Conservation (phyloP, 2,329 filamentous ascomycete genomes). For the Microdochium bolleyi region DNA sequence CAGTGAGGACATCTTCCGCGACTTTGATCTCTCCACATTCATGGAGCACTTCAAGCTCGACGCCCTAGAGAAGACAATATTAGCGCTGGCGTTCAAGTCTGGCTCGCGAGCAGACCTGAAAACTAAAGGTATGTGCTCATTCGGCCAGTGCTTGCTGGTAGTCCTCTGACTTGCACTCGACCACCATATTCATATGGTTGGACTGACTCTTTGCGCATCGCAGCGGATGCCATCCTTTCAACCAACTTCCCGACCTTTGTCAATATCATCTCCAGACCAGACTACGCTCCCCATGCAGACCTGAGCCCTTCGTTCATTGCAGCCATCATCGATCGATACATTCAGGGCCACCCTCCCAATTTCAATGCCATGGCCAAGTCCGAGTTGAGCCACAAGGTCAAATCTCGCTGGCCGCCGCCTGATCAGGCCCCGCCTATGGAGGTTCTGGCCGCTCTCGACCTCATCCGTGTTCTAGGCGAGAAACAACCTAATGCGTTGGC, state of each 20-base stretch:
- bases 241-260: conserved; percentile 73
- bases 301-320: conserved; percentile 65
- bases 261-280: conserved; percentile 62
- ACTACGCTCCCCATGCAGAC: conserved; percentile 56
- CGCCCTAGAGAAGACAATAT: conserved; percentile 75
- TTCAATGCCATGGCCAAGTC: conserved; percentile 70
- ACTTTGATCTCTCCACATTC: conserved; percentile 93
- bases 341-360: conserved; percentile 78
- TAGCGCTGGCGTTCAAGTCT: conserved; percentile 82
- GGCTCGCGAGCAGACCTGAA: conserved; percentile 75
- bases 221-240: conserved; percentile 84
- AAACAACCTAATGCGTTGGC: conserved; percentile 48
- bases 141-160: conserved; percentile 1
- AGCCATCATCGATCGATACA: conserved; percentile 74
- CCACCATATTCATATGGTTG: conserved; percentile 5
- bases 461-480: conserved; percentile 58
- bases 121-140: conserved; percentile 64
- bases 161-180: background rate
- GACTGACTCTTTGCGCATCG: conserved; percentile 4
- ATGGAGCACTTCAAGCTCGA: conserved; percentile 95
- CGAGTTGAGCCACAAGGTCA: conserved; percentile 59
- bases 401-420: conserved; percentile 58
- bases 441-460: conserved; percentile 61
- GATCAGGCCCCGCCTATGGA: conserved; percentile 61
- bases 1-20: conserved; percentile 87